Conservation (phyloP, 257 asterid genomes). For the Plantago major region DNA sequence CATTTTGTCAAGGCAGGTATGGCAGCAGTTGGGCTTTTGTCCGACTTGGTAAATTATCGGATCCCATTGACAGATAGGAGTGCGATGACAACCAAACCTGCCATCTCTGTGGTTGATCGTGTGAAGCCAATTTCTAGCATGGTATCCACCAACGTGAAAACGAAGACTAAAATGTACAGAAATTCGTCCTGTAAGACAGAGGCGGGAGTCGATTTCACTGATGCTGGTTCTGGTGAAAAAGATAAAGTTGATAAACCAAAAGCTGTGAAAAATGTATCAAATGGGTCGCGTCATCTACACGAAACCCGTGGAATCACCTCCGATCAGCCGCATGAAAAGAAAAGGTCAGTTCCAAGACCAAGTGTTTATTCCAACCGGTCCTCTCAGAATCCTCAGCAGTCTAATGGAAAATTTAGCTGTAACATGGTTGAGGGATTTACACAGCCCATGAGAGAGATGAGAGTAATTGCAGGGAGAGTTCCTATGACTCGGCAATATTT, state of each 20-base stretch:
- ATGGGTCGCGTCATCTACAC: conserved; percentile 23
- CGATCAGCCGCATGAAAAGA: conserved; percentile 30
- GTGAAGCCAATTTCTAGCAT: conserved; percentile 41
- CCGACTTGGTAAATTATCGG: conserved; percentile 74
- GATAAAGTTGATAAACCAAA: conserved; percentile 40
- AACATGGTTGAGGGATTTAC: conserved; percentile 37
- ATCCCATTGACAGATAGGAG: conserved; percentile 64
- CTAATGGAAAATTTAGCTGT: conserved; percentile 37
- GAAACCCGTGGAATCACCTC: conserved; percentile 29
- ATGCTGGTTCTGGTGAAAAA: conserved; percentile 24
- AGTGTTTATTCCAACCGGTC: conserved; percentile 36
- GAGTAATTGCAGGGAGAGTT: conserved; percentile 29
- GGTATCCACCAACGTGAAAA: conserved; percentile 36
- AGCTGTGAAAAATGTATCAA: conserved; percentile 26
- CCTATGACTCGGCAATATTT: conserved; percentile 36
- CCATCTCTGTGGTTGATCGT: conserved; percentile 43
- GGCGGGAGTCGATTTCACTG: conserved; percentile 25
- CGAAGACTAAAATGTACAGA: conserved; percentile 37
- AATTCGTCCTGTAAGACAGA: conserved; percentile 34
- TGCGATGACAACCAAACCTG: conserved; percentile 24
- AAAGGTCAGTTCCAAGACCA: conserved; percentile 40
- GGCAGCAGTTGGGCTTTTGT: conserved; percentile 75
- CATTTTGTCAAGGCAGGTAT: conserved; percentile 83
- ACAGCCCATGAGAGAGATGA: conserved; percentile 38
- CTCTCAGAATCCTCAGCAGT: conserved; percentile 31